Conservation (phyloP, 31 red algal genomes). For the Asparagopsis taxiformis region DNA sequence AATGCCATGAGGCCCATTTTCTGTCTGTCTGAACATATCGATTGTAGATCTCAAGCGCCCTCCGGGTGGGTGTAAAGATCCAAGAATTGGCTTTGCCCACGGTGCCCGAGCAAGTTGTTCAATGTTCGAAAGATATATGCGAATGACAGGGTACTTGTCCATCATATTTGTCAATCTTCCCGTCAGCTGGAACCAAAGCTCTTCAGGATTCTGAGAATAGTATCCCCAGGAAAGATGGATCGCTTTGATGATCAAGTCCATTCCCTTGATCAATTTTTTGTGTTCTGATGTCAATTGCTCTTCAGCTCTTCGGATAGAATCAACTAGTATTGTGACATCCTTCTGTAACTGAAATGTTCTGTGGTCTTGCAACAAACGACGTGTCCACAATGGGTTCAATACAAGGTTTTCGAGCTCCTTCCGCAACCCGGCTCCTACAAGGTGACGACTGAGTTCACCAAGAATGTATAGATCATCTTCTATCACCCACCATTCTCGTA, state of each 20-base stretch:
- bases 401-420: neutral
- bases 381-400: neutral
- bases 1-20: neutral
- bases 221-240: neutral
- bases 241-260: neutral
- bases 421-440: neutral
- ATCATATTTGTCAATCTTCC: neutral
- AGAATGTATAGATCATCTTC: neutral
- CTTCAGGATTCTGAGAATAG: neutral
- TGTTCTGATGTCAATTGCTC: neutral
- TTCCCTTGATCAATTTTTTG: neutral
- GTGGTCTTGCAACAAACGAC: neutral
- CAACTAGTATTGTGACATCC: neutral
- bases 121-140: neutral
- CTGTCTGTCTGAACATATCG: neutral
- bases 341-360: neutral
- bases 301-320: neutral
- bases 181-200: neutral
- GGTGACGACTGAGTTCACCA: neutral
- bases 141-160: neutral
- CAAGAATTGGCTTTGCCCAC: neutral
- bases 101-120: neutral
- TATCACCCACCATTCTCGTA: neutral
- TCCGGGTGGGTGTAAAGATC: neutral
- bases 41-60: neutral